Conservation (phyloP, 768 basidiomycete genomes). For the Rhizopogon vinicolor region DNA sequence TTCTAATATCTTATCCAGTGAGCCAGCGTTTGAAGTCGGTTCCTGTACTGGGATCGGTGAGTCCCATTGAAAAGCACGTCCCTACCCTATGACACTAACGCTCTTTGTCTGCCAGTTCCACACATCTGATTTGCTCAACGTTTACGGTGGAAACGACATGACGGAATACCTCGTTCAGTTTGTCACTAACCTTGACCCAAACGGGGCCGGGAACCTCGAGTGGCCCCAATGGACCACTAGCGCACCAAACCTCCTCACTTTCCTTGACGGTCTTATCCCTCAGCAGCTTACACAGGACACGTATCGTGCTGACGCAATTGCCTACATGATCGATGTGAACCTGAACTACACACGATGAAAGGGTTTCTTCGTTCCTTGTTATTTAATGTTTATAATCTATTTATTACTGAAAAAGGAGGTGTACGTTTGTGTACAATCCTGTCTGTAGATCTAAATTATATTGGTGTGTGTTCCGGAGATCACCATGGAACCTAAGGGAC, state of each 20-base stretch:
- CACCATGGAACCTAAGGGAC: too few species aligned
- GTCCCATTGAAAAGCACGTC: not conserved
- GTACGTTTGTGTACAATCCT: too few species aligned
- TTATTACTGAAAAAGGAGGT: too few species aligned
- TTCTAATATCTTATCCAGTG: not conserved
- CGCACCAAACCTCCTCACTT: conserved; percentile 13
- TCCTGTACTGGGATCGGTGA: conserved; percentile 1
- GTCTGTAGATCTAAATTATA: too few species aligned
- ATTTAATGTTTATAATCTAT: too few species aligned
- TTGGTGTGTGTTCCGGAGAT: too few species aligned
- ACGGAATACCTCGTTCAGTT: conserved; percentile 20
- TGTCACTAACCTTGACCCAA: conserved; percentile 18
- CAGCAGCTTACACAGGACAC: conserved; percentile 13
- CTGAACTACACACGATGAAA: conserved; percentile 7
- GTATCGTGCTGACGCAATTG: conserved; percentile 14
- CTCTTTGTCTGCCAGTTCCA: not conserved
- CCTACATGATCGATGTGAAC: conserved; percentile 4
- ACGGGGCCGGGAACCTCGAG: conserved; percentile 6
- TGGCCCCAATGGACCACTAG: conserved; percentile 18
- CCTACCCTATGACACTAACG: not conserved
- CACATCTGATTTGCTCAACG: conserved; percentile 1
- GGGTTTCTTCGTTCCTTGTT: not conserved
- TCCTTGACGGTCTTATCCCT: conserved; percentile 13
- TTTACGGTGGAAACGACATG: conserved; percentile 4
- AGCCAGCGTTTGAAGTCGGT: not conserved